phyloP scores from a whole-genome alignment of 192 early-diverging fungal species.

The Rhizophagus sp. region DNA sequence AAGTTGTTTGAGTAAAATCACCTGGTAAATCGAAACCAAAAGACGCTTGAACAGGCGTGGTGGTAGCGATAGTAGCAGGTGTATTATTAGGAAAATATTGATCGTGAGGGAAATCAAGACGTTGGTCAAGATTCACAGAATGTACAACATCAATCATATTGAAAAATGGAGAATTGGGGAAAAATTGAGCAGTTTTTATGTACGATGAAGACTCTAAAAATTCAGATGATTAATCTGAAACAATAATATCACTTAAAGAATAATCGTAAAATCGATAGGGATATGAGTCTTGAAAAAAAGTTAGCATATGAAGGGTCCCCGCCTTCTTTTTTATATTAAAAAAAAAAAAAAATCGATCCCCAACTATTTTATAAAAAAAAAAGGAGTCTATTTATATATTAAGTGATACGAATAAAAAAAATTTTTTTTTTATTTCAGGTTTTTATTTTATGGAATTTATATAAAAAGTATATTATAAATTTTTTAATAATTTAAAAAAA shows the following conservation, averaged over 20 bases:
- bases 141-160: conserved; percentile 22
- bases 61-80: conserved; percentile 8
- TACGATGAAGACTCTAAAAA: background rate
- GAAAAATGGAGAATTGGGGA: background rate
- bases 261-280: background rate
- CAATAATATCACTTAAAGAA: conserved; percentile 15
- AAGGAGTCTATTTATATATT: conserved; percentile 7
- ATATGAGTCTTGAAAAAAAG: background rate
- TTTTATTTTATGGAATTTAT: too few relatives aligned
- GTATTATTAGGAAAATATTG: background rate
- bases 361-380: background rate
- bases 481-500: too few relatives aligned
- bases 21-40: conserved; percentile 20
- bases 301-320: conserved; percentile 5
- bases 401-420: too few relatives aligned
- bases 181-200: conserved; percentile 2
- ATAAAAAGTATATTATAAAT: too few relatives aligned
- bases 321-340: conserved; percentile 13
- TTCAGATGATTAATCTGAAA: conserved; percentile 8
- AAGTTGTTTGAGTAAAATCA: background rate
- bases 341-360: background rate
- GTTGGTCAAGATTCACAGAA: conserved; percentile 26
- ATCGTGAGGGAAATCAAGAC: conserved; percentile 6
- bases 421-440: too few relatives aligned
- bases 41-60: background rate